These are phyloP conservation scores for Penicillium olsonii DNA, from an alignment of 2,329 filamentous ascomycete species.

Conservation along the genomic window DNA sequence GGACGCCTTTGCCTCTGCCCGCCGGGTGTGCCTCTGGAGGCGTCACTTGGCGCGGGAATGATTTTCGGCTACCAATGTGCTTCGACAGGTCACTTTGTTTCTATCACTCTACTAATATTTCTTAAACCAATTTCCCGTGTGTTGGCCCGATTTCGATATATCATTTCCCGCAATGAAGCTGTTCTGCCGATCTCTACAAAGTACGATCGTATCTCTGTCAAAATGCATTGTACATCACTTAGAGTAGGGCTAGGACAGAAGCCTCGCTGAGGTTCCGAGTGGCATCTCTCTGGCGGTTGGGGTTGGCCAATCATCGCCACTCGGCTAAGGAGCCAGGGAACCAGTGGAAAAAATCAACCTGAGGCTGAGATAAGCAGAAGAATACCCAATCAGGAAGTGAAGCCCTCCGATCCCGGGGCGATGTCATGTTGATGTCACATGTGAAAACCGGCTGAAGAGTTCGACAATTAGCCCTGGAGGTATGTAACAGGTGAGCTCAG, in stretches of 20 bases:
- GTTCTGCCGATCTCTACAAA: slow-evolving; percentile 5
- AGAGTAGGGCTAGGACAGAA: too few relatives aligned
- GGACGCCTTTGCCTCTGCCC: not conserved
- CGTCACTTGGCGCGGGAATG: slow-evolving; percentile 1
- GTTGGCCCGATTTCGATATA: not conserved
- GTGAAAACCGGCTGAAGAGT: not conserved
- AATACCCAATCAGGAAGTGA: not conserved
- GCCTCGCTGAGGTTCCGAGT: not conserved
- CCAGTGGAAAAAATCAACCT: not conserved
- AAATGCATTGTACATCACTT: slow-evolving; percentile 5
- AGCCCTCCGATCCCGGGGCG: not conserved
- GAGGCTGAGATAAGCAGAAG: not conserved
- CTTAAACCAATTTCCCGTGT: not conserved
- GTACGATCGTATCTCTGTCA: slow-evolving; percentile 3
- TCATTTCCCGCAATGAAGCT: not conserved
- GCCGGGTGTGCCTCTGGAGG: slow-evolving; percentile 3
- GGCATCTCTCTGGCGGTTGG: not conserved
- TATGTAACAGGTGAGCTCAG: too few relatives aligned
- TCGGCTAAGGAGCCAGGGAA: not conserved
- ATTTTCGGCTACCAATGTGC: not conserved
- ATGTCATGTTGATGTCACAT: slow-evolving; percentile 1
- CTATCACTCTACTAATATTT: too few relatives aligned
- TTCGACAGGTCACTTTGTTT: slow-evolving; percentile 2
- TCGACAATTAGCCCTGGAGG: too few relatives aligned
- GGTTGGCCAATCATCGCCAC: not conserved